Conservation (phyloP, 495 filamentous ascomycete genomes). For the Polyplosphaeria fusca region DNA sequence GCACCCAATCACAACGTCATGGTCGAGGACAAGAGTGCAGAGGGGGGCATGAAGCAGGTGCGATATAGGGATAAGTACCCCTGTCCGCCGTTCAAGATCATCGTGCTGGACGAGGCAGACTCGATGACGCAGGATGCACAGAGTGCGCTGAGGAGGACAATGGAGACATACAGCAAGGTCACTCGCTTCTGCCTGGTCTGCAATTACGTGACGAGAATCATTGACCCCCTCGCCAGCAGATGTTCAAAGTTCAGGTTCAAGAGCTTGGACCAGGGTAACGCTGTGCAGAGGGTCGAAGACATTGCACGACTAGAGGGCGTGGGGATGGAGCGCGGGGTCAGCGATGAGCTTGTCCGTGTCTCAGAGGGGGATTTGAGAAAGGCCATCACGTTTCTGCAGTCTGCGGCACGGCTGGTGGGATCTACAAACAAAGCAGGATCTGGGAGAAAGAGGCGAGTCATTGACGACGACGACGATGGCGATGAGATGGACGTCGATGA, state of each 20-base stretch:
- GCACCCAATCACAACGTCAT: constrained; percentile 48
- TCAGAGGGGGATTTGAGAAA: constrained; percentile 93
- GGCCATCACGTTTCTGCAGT: constrained; percentile 94
- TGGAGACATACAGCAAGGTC: constrained; percentile 96
- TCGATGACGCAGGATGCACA: constrained; percentile 99
- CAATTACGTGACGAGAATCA: constrained; percentile 98
- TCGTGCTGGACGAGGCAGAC: constrained; percentile 96
- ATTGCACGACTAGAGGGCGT: constrained; percentile 80
- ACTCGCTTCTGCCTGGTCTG: constrained; percentile 97
- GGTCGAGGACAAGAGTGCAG: constrained; percentile 42
- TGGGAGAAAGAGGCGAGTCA: constrained; percentile 36
- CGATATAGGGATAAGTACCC: constrained; percentile 75
- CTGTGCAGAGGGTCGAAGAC: constrained; percentile 67
- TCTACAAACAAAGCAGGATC: constrained; percentile 44
- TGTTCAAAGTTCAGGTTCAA: constrained; percentile 99
- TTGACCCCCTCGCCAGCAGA: constrained; percentile 86
- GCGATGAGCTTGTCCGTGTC: constrained; percentile 79
- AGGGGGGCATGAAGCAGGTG: constrained; percentile 37
- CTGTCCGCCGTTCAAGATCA: constrained; percentile 97
- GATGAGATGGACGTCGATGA: constrained; percentile 47
- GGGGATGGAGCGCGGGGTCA: constrained; percentile 67
- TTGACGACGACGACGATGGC: constrained; percentile 43
- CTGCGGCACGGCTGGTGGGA: constrained; percentile 75
- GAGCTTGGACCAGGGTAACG: constrained; percentile 79
- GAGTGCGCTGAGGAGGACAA: constrained; percentile 84